Conservation (phyloP, 2,329 filamentous ascomycete genomes). For the Sclerotinia minor region DNA sequence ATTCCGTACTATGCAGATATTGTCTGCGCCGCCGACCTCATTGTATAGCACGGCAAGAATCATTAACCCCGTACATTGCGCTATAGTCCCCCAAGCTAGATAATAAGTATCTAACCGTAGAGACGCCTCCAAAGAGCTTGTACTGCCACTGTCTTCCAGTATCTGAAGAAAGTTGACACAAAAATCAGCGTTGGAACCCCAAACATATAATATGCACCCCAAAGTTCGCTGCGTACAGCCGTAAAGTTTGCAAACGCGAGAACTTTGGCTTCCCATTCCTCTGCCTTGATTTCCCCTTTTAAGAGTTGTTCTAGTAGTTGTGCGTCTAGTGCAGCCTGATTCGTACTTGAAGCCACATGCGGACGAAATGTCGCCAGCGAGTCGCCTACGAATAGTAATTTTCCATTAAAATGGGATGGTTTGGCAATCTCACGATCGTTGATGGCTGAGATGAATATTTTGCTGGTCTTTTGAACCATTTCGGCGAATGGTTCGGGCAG, state of each 20-base stretch:
- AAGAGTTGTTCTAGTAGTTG: slow-evolving; percentile 18
- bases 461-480: slow-evolving; percentile 23
- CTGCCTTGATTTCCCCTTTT: slow-evolving; percentile 7
- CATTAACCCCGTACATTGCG: no score
- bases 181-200: not conserved
- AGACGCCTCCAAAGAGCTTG: not conserved
- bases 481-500: slow-evolving; percentile 19
- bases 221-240: not conserved
- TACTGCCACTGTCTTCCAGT: not conserved
- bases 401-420: slow-evolving; percentile 21
- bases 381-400: slow-evolving; percentile 27
- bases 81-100: no score
- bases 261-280: not conserved
- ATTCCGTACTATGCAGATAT: no score
- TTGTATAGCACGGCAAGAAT: no score
- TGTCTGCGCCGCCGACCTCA: no score
- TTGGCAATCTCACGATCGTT: slow-evolving; percentile 11
- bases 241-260: not conserved
- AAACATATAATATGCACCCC: slow-evolving; percentile 21
- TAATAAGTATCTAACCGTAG: not conserved
- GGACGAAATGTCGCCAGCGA: slow-evolving; percentile 22
- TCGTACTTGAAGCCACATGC: slow-evolving; percentile 22
- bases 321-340: slow-evolving; percentile 25
- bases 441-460: slow-evolving; percentile 24
- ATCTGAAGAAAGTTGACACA: not conserved